A percentile compares a stretch with the other conserved stretches of the same genome.
Evolutionary conservation across 2,329 filamentous ascomycete genomes (phyloP).

Genomic region (Thielaviopsis musarum): DNA sequence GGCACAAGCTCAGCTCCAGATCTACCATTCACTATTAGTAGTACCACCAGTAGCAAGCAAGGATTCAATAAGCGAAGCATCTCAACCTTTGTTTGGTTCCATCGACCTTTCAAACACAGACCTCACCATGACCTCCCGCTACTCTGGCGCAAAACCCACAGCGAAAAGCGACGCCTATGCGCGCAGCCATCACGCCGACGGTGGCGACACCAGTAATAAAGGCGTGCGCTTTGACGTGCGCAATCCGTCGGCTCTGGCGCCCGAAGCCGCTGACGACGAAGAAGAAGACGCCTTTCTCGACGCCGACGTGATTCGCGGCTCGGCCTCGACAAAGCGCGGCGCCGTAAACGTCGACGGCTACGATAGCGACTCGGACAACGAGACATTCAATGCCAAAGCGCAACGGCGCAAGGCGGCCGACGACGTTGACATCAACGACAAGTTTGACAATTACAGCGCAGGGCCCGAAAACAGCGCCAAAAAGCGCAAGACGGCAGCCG

Average conservation of each 20-base stretch:
- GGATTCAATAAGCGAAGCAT: not conserved
- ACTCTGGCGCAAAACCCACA: constrained; percentile 59
- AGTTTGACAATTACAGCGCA: constrained; percentile 38
- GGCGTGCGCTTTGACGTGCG: constrained; percentile 77
- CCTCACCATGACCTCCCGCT: constrained; percentile 37
- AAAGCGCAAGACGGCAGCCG: constrained; percentile 15
- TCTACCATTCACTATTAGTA: not conserved
- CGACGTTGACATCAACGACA: constrained; percentile 14
- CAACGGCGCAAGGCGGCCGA: constrained; percentile 32
- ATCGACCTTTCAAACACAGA: not conserved
- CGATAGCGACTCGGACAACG: constrained; percentile 83
- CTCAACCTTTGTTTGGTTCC: not conserved
- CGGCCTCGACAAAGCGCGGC: constrained; percentile 66
- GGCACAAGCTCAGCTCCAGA: not conserved
- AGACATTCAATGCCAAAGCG: constrained; percentile 66
- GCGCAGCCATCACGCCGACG: constrained; percentile 50
- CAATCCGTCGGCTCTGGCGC: constrained; percentile 81
- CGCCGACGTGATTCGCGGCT: constrained; percentile 79
- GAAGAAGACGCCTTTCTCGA: constrained; percentile 61
- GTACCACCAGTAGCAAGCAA: not conserved
- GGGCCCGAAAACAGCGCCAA: constrained; percentile 19
- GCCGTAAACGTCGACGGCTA: constrained; percentile 95
- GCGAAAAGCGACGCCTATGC: constrained; percentile 68
- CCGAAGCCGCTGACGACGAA: constrained; percentile 48
- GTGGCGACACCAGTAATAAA: constrained; percentile 28